Percentiles rank a stretch among this genome's conserved stretches.
phyloP scores from a whole-genome alignment of 2,329 filamentous ascomycete genomes.

The Nemania bipapillata region DNA sequence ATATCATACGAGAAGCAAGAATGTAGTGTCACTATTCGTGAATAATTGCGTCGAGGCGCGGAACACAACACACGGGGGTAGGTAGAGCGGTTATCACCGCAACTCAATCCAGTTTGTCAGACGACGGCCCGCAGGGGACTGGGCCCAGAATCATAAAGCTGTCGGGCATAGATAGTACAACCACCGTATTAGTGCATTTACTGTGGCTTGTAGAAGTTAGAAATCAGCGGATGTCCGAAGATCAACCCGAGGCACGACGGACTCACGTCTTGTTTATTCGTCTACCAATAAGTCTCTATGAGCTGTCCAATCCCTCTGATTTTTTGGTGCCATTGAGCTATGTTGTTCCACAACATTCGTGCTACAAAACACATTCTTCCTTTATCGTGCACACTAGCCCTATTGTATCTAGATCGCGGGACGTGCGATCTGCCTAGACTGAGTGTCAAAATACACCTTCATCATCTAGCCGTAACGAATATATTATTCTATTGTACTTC shows the following conservation, averaged over 20 bases:
- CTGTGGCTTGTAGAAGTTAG: conserved; percentile 3
- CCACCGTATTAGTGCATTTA: not conserved
- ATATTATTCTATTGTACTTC: not conserved
- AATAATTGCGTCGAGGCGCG: not conserved
- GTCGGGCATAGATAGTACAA: not conserved
- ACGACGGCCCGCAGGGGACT: not conserved
- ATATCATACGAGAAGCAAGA: conserved; percentile 4
- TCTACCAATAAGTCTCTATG: conserved; percentile 23
- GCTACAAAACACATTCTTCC: conserved; percentile 8
- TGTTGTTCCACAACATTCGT: conserved; percentile 11
- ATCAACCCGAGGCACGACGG: conserved; percentile 8
- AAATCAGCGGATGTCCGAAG: conserved; percentile 11
- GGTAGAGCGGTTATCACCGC: conserved; percentile 2
- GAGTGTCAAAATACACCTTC: conserved; percentile 7
- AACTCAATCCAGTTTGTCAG: conserved; percentile 1
- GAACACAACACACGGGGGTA: not conserved
- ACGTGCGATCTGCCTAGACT: conserved; percentile 4
- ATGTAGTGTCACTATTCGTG: not conserved
- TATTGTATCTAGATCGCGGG: not conserved
- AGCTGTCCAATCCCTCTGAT: not conserved
- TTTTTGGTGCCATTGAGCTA: conserved; percentile 2
- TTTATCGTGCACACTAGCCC: conserved; percentile 13
- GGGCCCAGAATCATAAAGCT: not conserved
- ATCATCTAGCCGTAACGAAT: conserved; percentile 1
- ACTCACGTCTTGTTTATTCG: conserved; percentile 34